Evolutionary conservation across 2,329 filamentous ascomycete species (phyloP), one percentile per base, ranked within the genome.

Genomic region (Nothophaeocryptopus gaeumannii): DNA sequence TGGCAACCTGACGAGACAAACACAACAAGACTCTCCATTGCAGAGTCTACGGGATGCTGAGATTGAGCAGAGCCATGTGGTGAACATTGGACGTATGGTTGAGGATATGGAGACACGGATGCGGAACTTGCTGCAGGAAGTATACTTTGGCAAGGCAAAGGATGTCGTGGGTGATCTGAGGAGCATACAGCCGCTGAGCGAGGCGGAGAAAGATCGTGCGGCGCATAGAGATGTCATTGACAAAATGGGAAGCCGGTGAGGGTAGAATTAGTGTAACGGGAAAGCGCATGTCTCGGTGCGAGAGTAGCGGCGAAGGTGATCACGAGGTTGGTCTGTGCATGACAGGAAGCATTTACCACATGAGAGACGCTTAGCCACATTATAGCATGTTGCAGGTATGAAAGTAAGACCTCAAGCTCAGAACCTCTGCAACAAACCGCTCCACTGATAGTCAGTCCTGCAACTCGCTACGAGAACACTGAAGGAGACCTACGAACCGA

Each of bases 31-130:
- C 71, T 78, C 96, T 68, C 83, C 88, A 8, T 88, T 96, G 33
- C 58, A 62, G 35, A 66, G 66, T 1, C 51, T 65, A 15, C 55
- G 67, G 39, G 67, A 69, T 38, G 59, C 58, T 5, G 89, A 95
- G 61, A 86, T 85, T 64, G 92, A 97, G 71, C 86, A 87, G 61
- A 89, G 87, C 70, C 93, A 99, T 76, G 93, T 99, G 63, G 88
- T 88, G 63, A 99, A 99, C 72, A 89, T 97, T 53, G 93, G 93
- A 47, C 81, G 85, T 58, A 79, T 99, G 67, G 91, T 99, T 45
- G 93, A 99, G 78, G 93, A 99, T 71, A 97, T 99, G 93, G 93
- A 99, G 76, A 83, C 96, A 69, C 96, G 96, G 80, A 97, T 99
- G 93, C 83, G 93, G 59, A 99, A 99, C 72, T 72, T 97, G 71